Base-by-base conservation (phyloP, 148 eudicot genomes). In the Cornus controversa region DNA sequence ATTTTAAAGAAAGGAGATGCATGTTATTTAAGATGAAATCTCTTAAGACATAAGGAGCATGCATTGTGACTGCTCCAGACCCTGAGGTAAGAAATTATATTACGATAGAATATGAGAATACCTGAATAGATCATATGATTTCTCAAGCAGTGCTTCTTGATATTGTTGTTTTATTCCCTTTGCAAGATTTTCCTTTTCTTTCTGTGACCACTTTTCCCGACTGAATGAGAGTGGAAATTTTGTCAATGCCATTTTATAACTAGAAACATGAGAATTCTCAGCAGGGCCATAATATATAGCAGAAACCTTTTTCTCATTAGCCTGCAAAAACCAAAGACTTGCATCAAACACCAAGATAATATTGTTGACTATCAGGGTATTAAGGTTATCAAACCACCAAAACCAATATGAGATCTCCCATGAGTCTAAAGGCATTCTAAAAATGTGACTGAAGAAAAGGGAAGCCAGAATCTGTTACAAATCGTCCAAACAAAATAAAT, bases 121-220 rank as follows among this genome's bases (percentile, higher is more conserved):
- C 97, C 92, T 88, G 53, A 84, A 28, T 18, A 53, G 71, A 65
- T 91, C 78, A 58, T 87, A 81, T 20, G 89, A 90, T 36, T 74
- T 86, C 54, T 79, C 81, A 69, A 91, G 82, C 85, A 93, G 64
- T 75, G 73, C 80, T 81, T 85, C 87, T 82, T 91, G 94, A 78
- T 86, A 80, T 71, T 93, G 99, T 47, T 92, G 94, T 57, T 84
- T 88, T 47, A 96, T 85, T 79, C 94, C 99, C 81, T 91, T 93
- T 73, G 84, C 73, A 37, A 96, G 93, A 75, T 81, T 84, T 72
- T 77, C 75, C 36, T 42, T 84, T 79, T 96, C 98, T 74, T 89
- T 82, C 60, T 80, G 77, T 29, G 92, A 80, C 99, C 99, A 96
- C 73, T 82, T 88, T 60, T 84, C 84, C 71, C 89, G 86, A 47